phyloP scores from a whole-genome alignment of 768 basidiomycete genomes.

The Tricholoma sp. region DNA sequence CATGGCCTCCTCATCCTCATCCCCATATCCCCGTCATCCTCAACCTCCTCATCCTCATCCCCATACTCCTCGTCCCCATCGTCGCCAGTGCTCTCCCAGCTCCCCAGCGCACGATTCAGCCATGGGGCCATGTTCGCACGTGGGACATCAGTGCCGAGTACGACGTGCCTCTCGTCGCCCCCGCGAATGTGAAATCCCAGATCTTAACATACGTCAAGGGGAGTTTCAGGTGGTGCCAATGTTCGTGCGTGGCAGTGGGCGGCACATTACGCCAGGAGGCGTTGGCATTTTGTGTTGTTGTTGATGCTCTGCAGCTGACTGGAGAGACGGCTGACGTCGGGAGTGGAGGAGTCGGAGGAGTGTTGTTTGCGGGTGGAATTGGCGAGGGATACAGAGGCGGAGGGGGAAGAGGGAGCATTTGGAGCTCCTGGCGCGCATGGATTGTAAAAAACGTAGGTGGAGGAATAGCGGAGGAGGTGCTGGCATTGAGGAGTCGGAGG shows the following conservation, averaged over 20 bases:
- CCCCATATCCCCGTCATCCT: not conserved
- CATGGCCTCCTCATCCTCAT: too few relatives aligned
- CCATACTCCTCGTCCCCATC: not conserved
- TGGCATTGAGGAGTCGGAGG: not conserved
- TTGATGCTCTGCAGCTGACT: not conserved
- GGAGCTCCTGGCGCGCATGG: constrained; percentile 16
- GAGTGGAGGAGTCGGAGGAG: not conserved
- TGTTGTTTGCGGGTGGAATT: constrained; percentile 6
- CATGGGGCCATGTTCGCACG: constrained; percentile 31
- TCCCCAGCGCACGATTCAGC: constrained; percentile 25
- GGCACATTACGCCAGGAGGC: too few relatives aligned
- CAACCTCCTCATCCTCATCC: not conserved
- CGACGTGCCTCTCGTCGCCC: constrained; percentile 32
- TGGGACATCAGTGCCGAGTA: constrained; percentile 36
- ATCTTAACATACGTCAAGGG: constrained; percentile 27
- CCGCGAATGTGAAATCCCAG: constrained; percentile 37
- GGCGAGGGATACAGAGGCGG: constrained; percentile 10
- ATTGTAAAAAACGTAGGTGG: too few relatives aligned
- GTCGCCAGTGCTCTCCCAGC: not conserved
- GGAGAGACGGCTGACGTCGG: constrained; percentile 1
- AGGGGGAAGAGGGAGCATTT: not conserved
- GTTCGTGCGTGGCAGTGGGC: too few relatives aligned
- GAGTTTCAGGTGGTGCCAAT: not conserved
- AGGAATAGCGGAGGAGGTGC: constrained; percentile 11
- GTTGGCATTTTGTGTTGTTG: not conserved